A percentile compares a stretch with the other conserved stretches of the same genome.
Evolutionary conservation across 176 grass and related monocot genomes (phyloP).

Genomic region (Carex cristatella): DNA sequence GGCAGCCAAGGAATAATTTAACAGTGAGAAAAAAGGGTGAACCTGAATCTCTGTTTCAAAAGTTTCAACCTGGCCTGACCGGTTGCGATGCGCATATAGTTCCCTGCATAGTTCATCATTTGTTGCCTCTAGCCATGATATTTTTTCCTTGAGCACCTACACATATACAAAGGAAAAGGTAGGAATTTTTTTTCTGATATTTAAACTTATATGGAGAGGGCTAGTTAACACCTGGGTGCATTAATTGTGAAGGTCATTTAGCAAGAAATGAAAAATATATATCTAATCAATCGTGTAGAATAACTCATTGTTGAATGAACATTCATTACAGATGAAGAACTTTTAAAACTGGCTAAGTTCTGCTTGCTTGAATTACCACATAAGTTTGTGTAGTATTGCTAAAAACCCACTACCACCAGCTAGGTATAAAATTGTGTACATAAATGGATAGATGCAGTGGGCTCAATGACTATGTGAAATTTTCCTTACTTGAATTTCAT

Average conservation of each 20-base stretch:
- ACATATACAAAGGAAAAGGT: constrained; percentile 15
- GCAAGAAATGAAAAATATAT: background rate
- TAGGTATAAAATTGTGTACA: background rate
- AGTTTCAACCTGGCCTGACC: constrained; percentile 33
- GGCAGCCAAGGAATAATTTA: constrained; percentile 20
- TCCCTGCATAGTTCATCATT: constrained; percentile 87
- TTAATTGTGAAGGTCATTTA: background rate
- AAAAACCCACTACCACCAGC: background rate
- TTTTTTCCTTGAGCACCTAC: constrained; percentile 83
- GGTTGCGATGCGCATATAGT: constrained; percentile 49
- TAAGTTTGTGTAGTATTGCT: background rate
- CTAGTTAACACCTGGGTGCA: background rate
- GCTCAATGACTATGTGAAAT: background rate
- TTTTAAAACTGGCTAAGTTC: background rate
- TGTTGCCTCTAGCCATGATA: constrained; percentile 88
- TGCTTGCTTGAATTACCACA: background rate
- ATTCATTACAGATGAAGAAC: background rate
- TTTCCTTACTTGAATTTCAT: constrained; percentile 81
- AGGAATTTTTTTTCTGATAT: background rate
- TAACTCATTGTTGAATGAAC: background rate
- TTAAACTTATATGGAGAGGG: background rate
- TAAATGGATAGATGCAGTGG: background rate
- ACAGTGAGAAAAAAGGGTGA: constrained; percentile 16
- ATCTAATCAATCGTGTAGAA: background rate
- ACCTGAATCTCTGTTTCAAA: constrained; percentile 70